phyloP scores from a whole-genome alignment of 306 rosid genomes.

The Cicer yamashitae region DNA sequence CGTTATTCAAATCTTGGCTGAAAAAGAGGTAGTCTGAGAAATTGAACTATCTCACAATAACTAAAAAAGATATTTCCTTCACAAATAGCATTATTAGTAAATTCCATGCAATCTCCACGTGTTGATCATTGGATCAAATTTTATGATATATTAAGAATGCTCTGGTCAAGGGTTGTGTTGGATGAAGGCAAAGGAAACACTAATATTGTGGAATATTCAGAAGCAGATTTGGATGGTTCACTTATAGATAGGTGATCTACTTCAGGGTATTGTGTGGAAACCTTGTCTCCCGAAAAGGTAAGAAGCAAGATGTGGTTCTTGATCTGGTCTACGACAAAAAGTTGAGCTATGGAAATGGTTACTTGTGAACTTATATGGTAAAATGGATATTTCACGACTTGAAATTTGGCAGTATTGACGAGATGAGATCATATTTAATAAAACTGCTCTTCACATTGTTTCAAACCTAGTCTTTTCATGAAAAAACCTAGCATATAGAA shows the following conservation, averaged over 20 bases:
- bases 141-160: background rate
- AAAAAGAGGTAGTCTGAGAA: background rate
- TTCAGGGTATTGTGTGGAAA: background rate
- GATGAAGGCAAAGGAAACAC: background rate
- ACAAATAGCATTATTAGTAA: background rate
- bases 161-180: background rate
- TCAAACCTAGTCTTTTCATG: background rate
- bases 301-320: background rate
- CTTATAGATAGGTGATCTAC: background rate
- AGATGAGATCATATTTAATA: constrained; percentile 1
- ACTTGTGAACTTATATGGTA: background rate
- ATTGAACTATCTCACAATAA: background rate
- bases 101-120: background rate
- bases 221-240: background rate
- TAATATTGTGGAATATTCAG: background rate
- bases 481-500: background rate
- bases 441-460: background rate
- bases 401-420: background rate
- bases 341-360: background rate
- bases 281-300: background rate
- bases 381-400: background rate
- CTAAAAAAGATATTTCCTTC: background rate
- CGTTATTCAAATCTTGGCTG: background rate
- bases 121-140: background rate
- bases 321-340: background rate